These are phyloP conservation scores for Penicillium sp. DNA, from an alignment of 2,329 filamentous ascomycete species.

Conservation along the genomic window DNA sequence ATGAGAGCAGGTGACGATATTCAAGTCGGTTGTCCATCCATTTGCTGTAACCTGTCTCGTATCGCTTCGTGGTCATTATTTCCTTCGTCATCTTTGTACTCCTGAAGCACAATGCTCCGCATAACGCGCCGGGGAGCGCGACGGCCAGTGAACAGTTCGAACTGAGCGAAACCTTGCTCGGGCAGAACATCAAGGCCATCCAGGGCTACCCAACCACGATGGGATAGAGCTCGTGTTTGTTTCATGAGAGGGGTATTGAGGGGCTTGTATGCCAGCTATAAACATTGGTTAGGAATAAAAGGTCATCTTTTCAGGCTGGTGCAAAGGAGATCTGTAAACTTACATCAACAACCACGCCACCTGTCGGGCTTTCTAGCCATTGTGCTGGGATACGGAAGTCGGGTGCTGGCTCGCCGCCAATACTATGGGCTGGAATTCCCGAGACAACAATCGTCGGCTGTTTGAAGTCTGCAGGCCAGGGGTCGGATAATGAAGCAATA, in stretches of 20 bases:
- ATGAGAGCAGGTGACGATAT: constrained; percentile 53
- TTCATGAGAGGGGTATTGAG: constrained; percentile 39
- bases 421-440: constrained; percentile 39
- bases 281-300: background rate
- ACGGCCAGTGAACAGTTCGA: constrained; percentile 40
- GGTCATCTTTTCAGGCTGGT: background rate
- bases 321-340: constrained; percentile 7
- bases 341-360: constrained; percentile 43
- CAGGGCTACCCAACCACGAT: constrained; percentile 40
- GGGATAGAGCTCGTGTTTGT: constrained; percentile 36
- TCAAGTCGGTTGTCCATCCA: constrained; percentile 35
- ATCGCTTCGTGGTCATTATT: constrained; percentile 33
- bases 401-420: constrained; percentile 35
- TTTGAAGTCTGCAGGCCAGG: constrained; percentile 35
- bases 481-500: constrained; percentile 29
- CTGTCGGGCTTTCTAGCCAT: constrained; percentile 41
- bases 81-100: constrained; percentile 36
- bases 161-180: constrained; percentile 43
- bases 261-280: constrained; percentile 42
- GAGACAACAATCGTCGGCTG: constrained; percentile 41
- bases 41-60: constrained; percentile 29
- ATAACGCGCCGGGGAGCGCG: constrained; percentile 40
- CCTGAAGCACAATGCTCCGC: constrained; percentile 36
- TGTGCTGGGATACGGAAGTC: constrained; percentile 37
- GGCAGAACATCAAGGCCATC: constrained; percentile 42